Percentiles rank a stretch among this genome's conserved stretches.
Conservation (phyloP, 78 protist species). For the Mantamonas sphyraenae region DNA sequence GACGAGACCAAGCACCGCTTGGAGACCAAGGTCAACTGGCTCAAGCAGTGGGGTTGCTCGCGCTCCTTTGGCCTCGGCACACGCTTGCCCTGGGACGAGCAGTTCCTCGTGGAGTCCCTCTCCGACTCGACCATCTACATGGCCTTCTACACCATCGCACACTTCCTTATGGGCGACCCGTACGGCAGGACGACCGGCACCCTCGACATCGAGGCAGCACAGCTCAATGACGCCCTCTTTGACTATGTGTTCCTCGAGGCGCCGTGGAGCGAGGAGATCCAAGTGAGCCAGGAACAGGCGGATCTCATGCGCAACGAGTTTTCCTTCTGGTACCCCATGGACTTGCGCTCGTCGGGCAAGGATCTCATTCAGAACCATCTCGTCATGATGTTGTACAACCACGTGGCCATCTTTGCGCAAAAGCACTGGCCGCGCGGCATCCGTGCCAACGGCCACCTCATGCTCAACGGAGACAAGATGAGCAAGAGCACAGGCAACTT, state of each 20-base stretch:
- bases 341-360: constrained; percentile 95
- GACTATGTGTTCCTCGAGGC: constrained; percentile 45
- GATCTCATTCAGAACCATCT: constrained; percentile 98
- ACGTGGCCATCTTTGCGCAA: constrained; percentile 86
- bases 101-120: constrained; percentile 94
- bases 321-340: constrained; percentile 94
- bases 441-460: constrained; percentile 90
- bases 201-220: constrained; percentile 62
- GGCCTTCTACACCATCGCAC: constrained; percentile 98
- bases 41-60: constrained; percentile 97
- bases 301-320: constrained; percentile 72
- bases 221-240: constrained; percentile 44
- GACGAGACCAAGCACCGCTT: constrained; percentile 21
- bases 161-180: constrained; percentile 74
- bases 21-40: constrained; percentile 61
- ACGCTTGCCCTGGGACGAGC: constrained; percentile 84
- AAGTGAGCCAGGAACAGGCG: constrained; percentile 53
- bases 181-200: constrained; percentile 62
- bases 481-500: constrained; percentile 98
- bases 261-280: too few relatives aligned
- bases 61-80: constrained; percentile 98
- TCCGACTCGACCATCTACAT: constrained; percentile 99
- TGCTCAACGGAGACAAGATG: constrained; percentile 96
- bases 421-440: constrained; percentile 73
- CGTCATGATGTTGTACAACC: constrained; percentile 96